These are phyloP conservation scores for Vitis cinerea DNA, from an alignment of 164 flowering plant species.

Conservation along the genomic window DNA sequence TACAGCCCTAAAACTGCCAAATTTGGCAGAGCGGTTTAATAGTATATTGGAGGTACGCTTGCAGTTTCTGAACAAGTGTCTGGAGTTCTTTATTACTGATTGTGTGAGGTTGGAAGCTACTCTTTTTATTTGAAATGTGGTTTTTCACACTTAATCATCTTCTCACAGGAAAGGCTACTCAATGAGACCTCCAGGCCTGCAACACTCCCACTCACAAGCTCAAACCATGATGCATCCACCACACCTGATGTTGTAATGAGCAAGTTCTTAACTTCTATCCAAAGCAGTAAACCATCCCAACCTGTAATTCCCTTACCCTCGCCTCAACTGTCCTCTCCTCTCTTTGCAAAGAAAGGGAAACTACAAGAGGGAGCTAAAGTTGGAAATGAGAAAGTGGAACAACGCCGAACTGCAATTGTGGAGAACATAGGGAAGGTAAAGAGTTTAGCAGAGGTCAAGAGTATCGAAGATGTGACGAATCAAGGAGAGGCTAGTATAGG, in stretches of 20 bases:
- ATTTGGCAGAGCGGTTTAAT: conserved; percentile 83
- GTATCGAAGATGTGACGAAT: conserved; percentile 3
- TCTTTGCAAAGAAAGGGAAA: conserved; percentile 47
- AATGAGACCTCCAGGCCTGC: conserved; percentile 28
- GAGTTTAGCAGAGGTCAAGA: conserved; percentile 3
- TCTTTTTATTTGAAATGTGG: neutral
- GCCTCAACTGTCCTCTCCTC: conserved; percentile 39
- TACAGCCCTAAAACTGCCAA: conserved; percentile 82
- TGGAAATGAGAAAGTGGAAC: conserved; percentile 24
- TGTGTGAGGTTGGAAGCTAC: neutral
- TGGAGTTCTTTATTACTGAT: neutral
- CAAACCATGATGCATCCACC: conserved; percentile 8
- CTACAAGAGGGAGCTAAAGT: conserved; percentile 26
- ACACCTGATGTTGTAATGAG: conserved; percentile 14
- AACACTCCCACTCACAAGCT: conserved; percentile 1
- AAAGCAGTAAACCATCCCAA: conserved; percentile 30
- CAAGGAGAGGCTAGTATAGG: conserved; percentile 10
- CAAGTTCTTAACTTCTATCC: conserved; percentile 15
- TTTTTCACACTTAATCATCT: conserved; percentile 2
- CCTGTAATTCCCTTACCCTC: conserved; percentile 22
- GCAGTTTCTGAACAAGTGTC: neutral
- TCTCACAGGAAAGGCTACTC: conserved; percentile 64
- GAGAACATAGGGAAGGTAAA: conserved; percentile 18
- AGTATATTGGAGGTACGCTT: conserved; percentile 68
- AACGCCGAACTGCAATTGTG: conserved; percentile 13